Evolutionary conservation across 148 eudicot genomes (phyloP).

Genomic region (Arctostaphylos glauca): DNA sequence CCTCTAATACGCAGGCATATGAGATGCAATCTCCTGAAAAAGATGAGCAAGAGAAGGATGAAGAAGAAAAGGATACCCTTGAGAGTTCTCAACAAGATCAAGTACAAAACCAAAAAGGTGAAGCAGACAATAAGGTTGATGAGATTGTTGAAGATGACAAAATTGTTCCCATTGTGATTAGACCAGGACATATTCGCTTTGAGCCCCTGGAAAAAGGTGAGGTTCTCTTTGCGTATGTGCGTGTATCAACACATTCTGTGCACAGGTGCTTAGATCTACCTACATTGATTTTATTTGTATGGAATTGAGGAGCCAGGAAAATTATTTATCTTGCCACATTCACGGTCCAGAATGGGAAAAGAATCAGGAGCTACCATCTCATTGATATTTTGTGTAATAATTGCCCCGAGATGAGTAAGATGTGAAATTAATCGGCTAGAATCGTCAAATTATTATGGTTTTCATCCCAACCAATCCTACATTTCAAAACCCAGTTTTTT

Average conservation of each 20-base stretch:
- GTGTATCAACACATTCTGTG: neutral
- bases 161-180: slow-evolving; percentile 64
- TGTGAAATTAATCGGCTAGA: neutral
- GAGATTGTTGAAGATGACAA: slow-evolving; percentile 38
- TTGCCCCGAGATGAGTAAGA: neutral
- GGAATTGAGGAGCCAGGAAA: slow-evolving; percentile 2
- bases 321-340: too few relatives aligned
- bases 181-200: slow-evolving; percentile 93
- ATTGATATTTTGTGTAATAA: neutral
- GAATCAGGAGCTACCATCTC: neutral
- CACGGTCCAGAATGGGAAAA: neutral
- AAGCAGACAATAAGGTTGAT: slow-evolving; percentile 13
- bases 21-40: slow-evolving; percentile 31
- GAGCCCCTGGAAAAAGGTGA: slow-evolving; percentile 63
- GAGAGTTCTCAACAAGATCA: slow-evolving; percentile 21
- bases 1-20: slow-evolving; percentile 29
- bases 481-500: neutral
- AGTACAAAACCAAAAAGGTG: slow-evolving; percentile 38
- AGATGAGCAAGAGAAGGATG: slow-evolving; percentile 23
- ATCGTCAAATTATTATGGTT: neutral
- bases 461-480: neutral
- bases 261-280: neutral
- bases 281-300: neutral
- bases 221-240: neutral
- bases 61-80: slow-evolving; percentile 15